Evolutionary conservation across 805 yeast genomes (phyloP), one percentile per base, ranked within the genome.

Genomic region (Saccharomyces paradoxus): DNA sequence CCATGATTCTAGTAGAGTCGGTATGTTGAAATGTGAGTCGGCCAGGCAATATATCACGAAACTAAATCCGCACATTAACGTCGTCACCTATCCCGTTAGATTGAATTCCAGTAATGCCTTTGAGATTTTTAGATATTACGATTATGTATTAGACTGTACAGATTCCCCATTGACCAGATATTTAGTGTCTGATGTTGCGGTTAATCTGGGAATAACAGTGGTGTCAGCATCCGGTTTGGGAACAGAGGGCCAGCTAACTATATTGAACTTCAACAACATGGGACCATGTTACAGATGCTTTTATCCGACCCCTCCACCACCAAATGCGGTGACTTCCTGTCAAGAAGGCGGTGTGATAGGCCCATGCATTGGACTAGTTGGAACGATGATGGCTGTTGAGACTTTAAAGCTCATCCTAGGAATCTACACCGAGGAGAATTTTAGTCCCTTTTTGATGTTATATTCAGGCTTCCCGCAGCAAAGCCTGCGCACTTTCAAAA

Each of bases 271-370:
- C 66, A 67, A 73, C 30, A 73, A 75, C 22, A 52, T 56, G 2
- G 96, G 96, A 0, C 99, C 99, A 0, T 94, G 99, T 67, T 94
- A 94, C 66, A 74, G 99, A 56, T 94, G 99, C 66, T 83, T 91
- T 70, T 89, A 87, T 61, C 98, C 99, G 0, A 73, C 73, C 7
- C 96, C 98, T 0, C 97, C 99, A 0, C 82, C 91, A 1, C 87
- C 96, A 1, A 84, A 81, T 55, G 76, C 87, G 1, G 89, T 91
- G 1, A 80, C 89, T 0, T 80, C 95, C 0, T 94, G 99, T 63
- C 81, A 87, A 13, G 98, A 90, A 69, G 96, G 96, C 2, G 97
- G 97, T 4, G 95, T 92, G 0, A 69, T 94, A 27, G 99, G 99
- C 0, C 96, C 98, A 0, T 94, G 91, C n/a, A 95, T 94, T 53